Percentiles rank a stretch among this genome's conserved stretches.
These are phyloP conservation scores for Solanum virginianum DNA, from an alignment of 257 asterid species.

Conservation along the genomic window DNA sequence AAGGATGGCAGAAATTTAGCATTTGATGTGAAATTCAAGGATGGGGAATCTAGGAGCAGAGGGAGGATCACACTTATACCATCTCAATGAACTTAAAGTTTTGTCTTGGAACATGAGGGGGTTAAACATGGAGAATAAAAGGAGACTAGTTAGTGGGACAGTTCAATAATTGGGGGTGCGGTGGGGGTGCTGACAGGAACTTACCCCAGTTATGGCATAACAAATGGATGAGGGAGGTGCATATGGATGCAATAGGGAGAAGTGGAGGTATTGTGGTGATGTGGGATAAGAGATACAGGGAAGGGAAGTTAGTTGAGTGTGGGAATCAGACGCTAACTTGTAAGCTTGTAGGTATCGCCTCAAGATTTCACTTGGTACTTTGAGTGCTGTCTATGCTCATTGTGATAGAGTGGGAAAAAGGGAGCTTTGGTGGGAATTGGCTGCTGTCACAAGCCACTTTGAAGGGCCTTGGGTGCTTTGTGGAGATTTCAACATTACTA, in stretches of 20 bases:
- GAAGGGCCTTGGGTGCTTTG: too few species aligned
- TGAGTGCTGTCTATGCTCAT: background rate
- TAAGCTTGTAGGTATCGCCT: background rate
- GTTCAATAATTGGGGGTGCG: background rate
- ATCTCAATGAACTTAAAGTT: background rate
- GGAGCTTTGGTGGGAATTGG: background rate
- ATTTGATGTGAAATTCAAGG: background rate
- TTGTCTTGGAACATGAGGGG: background rate
- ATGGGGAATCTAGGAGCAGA: background rate
- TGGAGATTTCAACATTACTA: too few species aligned
- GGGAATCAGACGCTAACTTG: background rate
- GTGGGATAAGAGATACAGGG: background rate
- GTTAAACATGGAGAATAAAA: background rate
- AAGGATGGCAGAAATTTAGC: background rate
- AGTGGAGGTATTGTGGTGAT: background rate
- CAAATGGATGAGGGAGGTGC: background rate
- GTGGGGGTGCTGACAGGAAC: background rate
- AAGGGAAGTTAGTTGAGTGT: background rate
- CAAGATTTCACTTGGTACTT: background rate
- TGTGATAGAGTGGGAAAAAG: background rate
- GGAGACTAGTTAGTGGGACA: background rate
- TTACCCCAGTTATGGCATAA: background rate
- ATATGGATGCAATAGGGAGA: background rate
- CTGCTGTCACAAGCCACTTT: too few species aligned
- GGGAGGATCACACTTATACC: background rate